Conservation (phyloP, 2,329 filamentous ascomycete species). For the Neurospora sp. region DNA sequence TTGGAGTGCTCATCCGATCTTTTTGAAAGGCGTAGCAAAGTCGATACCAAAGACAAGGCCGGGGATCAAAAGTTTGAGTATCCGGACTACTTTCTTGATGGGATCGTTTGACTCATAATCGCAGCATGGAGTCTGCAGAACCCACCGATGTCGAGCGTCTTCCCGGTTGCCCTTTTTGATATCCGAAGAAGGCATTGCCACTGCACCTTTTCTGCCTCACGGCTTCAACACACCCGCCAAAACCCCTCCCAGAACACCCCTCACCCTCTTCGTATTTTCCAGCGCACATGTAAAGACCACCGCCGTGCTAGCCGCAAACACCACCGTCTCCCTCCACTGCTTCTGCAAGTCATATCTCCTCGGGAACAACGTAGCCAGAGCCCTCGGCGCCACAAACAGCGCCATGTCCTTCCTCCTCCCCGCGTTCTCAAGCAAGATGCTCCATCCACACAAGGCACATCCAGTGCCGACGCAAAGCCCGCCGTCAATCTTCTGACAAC, state of each 20-base stretch:
- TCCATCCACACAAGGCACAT: constrained; percentile 72
- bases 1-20: neutral
- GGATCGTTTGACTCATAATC: neutral
- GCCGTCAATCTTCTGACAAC: constrained; percentile 44
- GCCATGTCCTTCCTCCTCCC: constrained; percentile 63
- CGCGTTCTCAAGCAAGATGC: constrained; percentile 61
- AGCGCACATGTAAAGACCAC: constrained; percentile 59
- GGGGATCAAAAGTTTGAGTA: neutral
- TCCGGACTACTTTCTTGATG: neutral
- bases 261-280: constrained; percentile 53
- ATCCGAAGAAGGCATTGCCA: neutral
- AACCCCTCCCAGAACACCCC: constrained; percentile 58
- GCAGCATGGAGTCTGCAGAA: neutral
- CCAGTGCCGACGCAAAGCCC: constrained; percentile 63
- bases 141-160: neutral
- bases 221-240: constrained; percentile 38
- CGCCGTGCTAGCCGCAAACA: constrained; percentile 59
- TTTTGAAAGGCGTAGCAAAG: neutral
- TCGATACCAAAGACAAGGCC: neutral
- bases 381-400: constrained; percentile 72
- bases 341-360: constrained; percentile 53
- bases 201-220: neutral
- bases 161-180: neutral
- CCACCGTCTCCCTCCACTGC: constrained; percentile 57
- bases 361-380: constrained; percentile 65